Evolutionary conservation across 345 rosid species (phyloP), one percentile per base, ranked within the genome.

Genomic region (Anastatica hierochuntica): DNA sequence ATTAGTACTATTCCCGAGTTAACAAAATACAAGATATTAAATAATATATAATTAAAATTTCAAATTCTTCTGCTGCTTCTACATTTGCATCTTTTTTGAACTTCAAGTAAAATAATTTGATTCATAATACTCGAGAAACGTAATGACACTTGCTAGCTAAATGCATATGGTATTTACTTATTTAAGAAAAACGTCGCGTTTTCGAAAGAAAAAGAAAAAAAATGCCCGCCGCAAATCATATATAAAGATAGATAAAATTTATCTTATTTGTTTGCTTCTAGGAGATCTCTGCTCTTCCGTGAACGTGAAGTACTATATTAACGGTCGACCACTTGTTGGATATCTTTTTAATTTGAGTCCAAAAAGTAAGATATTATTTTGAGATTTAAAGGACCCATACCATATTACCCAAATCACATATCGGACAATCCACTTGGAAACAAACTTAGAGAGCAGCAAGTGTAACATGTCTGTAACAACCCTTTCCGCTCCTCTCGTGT

Each of bases 331-430:
- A 59, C 55, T 60, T 59, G 56, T n/a, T 56, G 43, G 21, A 41
- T 67, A 67, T 60, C 71, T 56, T 59, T 45, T 59, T 14, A 11
- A 66, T 37, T 29, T 53, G 38, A 66, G 33, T 53, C 61, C 56
- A 46, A 59, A 66, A 51, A 29, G 39, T 30, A 66, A 66, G 71
- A 67, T 67, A 67, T 67, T n/a, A n/a, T n/a, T n/a, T n/a, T n/a
- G n/a, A n/a, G 46, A n/a, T 15, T 4, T 38, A 64, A n/a, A n/a
- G n/a, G 66, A 67, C 66, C 71, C 71, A 60, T 52, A 66, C 61
- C 55, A 37, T 51, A 59, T 53, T 45, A 53, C n/a, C 49, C 65
- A 67, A 52, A 56, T 59, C 53, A 67, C 60, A 66, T 43, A 59
- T 66, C 38, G 20, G 14, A 8, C 15, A 38, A 52, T 59, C 71